phyloP scores from a whole-genome alignment of 306 rosid genomes.

The Astragalus glycyphyllos region DNA sequence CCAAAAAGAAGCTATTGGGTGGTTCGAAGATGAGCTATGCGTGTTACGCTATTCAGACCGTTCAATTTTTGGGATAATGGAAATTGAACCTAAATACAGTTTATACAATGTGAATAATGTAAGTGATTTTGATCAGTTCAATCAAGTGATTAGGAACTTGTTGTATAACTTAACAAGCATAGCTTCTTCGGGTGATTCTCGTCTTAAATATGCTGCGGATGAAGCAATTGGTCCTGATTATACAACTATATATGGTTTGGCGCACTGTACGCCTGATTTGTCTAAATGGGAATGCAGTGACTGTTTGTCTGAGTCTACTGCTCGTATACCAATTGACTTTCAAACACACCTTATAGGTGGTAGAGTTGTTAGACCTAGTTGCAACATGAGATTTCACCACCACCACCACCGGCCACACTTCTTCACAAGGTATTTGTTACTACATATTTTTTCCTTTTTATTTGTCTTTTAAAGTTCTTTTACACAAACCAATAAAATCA shows the following conservation, averaged over 20 bases:
- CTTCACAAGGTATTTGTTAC: background rate
- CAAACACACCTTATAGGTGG: background rate
- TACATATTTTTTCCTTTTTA: too few relatives aligned
- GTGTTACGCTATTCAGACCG: slow-evolving; percentile 51
- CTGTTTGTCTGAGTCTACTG: slow-evolving; percentile 25
- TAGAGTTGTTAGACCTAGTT: too few relatives aligned
- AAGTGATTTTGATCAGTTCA: background rate
- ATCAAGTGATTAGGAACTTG: background rate
- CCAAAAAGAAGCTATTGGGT: slow-evolving; percentile 50
- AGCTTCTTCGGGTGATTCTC: slow-evolving; percentile 33
- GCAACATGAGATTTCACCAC: background rate
- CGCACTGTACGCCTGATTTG: slow-evolving; percentile 53
- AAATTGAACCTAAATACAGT: slow-evolving; percentile 1
- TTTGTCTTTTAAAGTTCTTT: too few relatives aligned
- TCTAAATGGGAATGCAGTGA: background rate
- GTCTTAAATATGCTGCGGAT: slow-evolving; percentile 8
- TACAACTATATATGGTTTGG: slow-evolving; percentile 37
- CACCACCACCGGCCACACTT: background rate
- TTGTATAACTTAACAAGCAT: background rate
- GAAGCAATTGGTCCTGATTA: background rate
- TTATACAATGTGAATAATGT: background rate
- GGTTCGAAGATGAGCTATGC: slow-evolving; percentile 45
- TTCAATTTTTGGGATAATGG: slow-evolving; percentile 11
- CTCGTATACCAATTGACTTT: too few relatives aligned
- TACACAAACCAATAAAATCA: too few relatives aligned